Evolutionary conservation across 176 grass and related monocot species (phyloP).

Genomic region (Triticum turgidum): DNA sequence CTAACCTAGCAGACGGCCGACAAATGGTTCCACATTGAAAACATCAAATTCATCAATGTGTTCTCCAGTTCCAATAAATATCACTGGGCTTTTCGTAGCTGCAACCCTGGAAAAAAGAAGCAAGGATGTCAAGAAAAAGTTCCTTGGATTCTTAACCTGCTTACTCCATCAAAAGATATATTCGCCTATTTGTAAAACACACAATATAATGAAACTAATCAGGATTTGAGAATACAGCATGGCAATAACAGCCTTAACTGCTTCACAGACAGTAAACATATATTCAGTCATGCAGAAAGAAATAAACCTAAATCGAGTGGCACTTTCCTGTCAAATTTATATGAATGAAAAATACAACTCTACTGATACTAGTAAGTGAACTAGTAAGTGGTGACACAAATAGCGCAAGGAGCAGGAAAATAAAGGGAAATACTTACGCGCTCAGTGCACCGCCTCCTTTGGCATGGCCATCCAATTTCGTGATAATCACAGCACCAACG

Average conservation of each 20-base stretch:
- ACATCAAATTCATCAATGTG: conserved; percentile 75
- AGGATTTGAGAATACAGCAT: background rate
- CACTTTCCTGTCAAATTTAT: background rate
- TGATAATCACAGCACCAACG: conserved; percentile 77
- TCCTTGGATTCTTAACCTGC: background rate
- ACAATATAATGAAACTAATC: background rate
- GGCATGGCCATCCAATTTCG: conserved; percentile 80
- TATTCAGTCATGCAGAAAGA: background rate
- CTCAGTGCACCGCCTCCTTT: conserved; percentile 90
- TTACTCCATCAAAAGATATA: background rate
- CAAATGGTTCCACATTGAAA: conserved; percentile 81
- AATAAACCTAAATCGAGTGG: background rate
- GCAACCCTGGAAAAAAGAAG: conserved; percentile 56
- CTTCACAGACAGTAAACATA: background rate
- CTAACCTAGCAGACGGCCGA: conserved; percentile 78
- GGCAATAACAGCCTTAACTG: background rate
- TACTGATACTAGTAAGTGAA: background rate
- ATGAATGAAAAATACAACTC: background rate
- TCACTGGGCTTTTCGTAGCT: conserved; percentile 83
- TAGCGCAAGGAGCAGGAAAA: background rate
- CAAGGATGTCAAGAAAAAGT: background rate
- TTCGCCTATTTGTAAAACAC: background rate
- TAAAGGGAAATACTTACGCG: conserved; percentile 50
- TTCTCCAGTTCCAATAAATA: conserved; percentile 93
- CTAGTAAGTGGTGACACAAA: background rate